phyloP scores from a whole-genome alignment of 305 asterid genomes.

The Nicotiana rustica region DNA sequence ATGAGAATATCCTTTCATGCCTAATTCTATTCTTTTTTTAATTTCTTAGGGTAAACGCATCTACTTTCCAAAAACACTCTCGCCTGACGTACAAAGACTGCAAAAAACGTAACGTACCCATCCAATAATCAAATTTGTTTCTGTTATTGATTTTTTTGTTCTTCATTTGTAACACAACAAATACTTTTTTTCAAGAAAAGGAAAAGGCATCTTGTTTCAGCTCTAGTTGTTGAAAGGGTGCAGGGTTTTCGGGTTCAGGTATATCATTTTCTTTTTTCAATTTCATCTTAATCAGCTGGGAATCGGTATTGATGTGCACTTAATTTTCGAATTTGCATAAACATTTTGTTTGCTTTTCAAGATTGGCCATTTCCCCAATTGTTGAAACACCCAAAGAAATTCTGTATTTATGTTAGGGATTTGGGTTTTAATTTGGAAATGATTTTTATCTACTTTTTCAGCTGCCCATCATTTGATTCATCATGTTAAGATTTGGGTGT shows the following conservation, averaged over 20 bases:
- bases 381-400: constrained; percentile 21
- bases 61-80: constrained; percentile 2
- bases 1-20: constrained; percentile 19
- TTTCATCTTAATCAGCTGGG: neutral
- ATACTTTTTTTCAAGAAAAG: neutral
- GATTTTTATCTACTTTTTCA: constrained; percentile 3
- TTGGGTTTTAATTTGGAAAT: constrained; percentile 43
- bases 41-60: constrained; percentile 20
- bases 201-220: constrained; percentile 4
- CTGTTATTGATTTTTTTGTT: neutral
- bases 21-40: neutral
- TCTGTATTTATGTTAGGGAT: constrained; percentile 24
- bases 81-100: too few relatives aligned
- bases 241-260: constrained; percentile 41
- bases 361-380: constrained; percentile 24
- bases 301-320: constrained; percentile 21
- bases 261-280: neutral
- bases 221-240: constrained; percentile 16
- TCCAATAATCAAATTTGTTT: neutral
- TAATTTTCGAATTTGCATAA: constrained; percentile 23
- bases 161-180: constrained; percentile 5
- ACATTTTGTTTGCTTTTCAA: neutral
- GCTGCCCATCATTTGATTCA: constrained; percentile 34
- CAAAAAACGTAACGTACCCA: too few relatives aligned
- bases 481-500: constrained; percentile 28